A percentile compares a stretch with the other conserved stretches of the same genome.
Conservation (phyloP, 441 rosid species). For the Syzygium malaccense region DNA sequence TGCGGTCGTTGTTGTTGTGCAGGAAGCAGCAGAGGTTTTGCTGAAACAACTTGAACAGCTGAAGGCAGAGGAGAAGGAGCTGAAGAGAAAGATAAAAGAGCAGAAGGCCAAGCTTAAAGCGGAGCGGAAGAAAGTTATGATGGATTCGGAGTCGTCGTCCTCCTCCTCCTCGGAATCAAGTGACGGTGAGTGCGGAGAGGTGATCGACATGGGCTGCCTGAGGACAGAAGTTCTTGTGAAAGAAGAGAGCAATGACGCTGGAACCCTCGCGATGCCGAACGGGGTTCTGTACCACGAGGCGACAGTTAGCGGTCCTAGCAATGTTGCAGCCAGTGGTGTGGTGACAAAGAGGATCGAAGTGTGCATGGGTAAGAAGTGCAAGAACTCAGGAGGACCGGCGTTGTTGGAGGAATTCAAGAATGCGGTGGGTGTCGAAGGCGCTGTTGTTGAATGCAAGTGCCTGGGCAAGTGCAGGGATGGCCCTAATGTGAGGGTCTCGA, state of each 20-base stretch:
- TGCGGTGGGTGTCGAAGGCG: constrained; percentile 33
- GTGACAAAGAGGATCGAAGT: constrained; percentile 41
- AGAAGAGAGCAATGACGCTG: neutral
- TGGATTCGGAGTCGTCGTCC: constrained; percentile 24
- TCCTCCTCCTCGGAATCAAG: constrained; percentile 34
- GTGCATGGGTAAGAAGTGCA: constrained; percentile 80
- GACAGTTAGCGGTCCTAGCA: neutral
- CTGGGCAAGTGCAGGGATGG: constrained; percentile 76
- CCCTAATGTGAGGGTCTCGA: constrained; percentile 54
- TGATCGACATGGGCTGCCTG: constrained; percentile 30
- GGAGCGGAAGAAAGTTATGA: constrained; percentile 7
- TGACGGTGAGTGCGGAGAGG: constrained; percentile 42
- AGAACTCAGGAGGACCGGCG: constrained; percentile 49
- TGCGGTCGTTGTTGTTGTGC: neutral
- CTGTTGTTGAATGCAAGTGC: constrained; percentile 64
- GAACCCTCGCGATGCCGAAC: neutral
- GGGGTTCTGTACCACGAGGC: neutral
- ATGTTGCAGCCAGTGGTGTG: neutral
- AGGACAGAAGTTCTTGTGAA: constrained; percentile 1
- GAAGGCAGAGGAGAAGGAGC: constrained; percentile 46
- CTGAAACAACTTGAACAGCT: constrained; percentile 41
- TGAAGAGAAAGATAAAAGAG: constrained; percentile 45
- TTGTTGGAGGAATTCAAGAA: constrained; percentile 53
- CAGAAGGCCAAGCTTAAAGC: constrained; percentile 38
- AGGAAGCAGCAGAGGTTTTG: constrained; percentile 55